These are phyloP conservation scores for Neophaeococcomyces aloes DNA, from an alignment of 2,329 filamentous ascomycete genomes.

Conservation along the genomic window DNA sequence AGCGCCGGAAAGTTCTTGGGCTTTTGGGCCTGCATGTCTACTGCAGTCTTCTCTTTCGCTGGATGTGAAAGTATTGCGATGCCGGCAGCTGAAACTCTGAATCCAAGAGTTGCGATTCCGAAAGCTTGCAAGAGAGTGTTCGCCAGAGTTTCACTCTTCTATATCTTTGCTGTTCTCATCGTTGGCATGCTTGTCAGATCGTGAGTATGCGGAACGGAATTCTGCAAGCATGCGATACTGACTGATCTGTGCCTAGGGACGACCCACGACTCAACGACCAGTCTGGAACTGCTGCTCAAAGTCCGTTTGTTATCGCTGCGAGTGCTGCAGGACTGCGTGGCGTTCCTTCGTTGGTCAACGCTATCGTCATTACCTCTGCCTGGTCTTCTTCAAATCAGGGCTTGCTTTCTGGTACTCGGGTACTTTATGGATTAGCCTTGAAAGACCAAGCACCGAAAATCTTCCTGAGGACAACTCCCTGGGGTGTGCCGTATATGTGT, in stretches of 20 bases:
- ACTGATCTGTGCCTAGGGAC: slow-evolving; percentile 31
- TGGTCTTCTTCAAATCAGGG: slow-evolving; percentile 35
- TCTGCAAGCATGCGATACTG: too few relatives aligned
- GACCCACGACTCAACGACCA: slow-evolving; percentile 25
- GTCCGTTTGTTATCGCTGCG: slow-evolving; percentile 45
- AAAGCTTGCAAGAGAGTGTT: slow-evolving; percentile 33
- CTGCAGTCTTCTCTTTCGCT: slow-evolving; percentile 33
- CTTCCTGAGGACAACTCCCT: slow-evolving; percentile 22
- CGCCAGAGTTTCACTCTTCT: slow-evolving; percentile 32
- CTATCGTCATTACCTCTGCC: slow-evolving; percentile 31
- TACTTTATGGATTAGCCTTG: slow-evolving; percentile 30
- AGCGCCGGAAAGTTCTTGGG: slow-evolving; percentile 53
- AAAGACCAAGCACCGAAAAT: slow-evolving; percentile 30
- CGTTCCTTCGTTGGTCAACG: slow-evolving; percentile 33
- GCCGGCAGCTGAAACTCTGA: slow-evolving; percentile 31
- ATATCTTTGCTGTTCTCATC: slow-evolving; percentile 28
- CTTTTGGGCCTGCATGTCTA: slow-evolving; percentile 40
- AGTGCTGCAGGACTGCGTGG: slow-evolving; percentile 26
- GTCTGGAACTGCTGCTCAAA: slow-evolving; percentile 32
- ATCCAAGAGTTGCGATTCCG: slow-evolving; percentile 31
- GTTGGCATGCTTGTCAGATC: slow-evolving; percentile 31
- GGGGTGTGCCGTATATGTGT: slow-evolving; percentile 20
- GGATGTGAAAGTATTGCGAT: slow-evolving; percentile 33
- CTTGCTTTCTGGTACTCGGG: slow-evolving; percentile 29
- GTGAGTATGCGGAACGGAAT: too few relatives aligned